Conservation (phyloP, 345 rosid species). For the Draba incana region DNA sequence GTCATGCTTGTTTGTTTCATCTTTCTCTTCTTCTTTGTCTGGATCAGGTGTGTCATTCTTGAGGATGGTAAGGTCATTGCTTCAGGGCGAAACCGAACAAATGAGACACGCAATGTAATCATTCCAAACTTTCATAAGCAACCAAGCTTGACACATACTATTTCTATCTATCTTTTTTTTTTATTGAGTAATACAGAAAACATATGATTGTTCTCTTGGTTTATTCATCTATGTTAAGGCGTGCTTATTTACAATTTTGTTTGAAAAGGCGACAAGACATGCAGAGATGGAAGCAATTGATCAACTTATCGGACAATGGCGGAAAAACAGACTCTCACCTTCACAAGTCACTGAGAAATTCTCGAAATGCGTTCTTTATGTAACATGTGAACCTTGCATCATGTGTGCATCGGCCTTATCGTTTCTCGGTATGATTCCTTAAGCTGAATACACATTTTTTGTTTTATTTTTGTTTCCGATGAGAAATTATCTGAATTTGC, state of each 20-base stretch:
- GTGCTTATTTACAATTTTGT: not conserved
- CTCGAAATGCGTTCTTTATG: slow-evolving; percentile 66
- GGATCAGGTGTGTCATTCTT: slow-evolving; percentile 59
- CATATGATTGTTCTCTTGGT: not conserved
- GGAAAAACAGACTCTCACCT: slow-evolving; percentile 52
- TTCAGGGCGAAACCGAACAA: slow-evolving; percentile 67
- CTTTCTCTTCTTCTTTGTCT: slow-evolving; percentile 20
- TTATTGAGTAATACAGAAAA: no score
- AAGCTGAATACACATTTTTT: not conserved
- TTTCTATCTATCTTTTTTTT: no score
- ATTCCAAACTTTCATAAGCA: not conserved
- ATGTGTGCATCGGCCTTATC: slow-evolving; percentile 94
- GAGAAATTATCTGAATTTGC: not conserved
- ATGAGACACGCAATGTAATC: slow-evolving; percentile 61
- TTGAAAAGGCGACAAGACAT: slow-evolving; percentile 75
- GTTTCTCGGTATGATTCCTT: slow-evolving; percentile 57
- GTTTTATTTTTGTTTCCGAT: not conserved
- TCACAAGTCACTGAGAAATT: slow-evolving; percentile 64
- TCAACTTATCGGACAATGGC: slow-evolving; percentile 70
- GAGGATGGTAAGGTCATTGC: slow-evolving; percentile 58
- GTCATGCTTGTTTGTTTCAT: not conserved
- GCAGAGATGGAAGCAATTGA: slow-evolving; percentile 97
- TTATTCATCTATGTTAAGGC: not conserved
- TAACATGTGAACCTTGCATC: slow-evolving; percentile 92
- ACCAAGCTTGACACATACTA: not conserved